Conservation (phyloP, 805 yeast genomes). For the Wickerhamomyces strasburgensis region DNA sequence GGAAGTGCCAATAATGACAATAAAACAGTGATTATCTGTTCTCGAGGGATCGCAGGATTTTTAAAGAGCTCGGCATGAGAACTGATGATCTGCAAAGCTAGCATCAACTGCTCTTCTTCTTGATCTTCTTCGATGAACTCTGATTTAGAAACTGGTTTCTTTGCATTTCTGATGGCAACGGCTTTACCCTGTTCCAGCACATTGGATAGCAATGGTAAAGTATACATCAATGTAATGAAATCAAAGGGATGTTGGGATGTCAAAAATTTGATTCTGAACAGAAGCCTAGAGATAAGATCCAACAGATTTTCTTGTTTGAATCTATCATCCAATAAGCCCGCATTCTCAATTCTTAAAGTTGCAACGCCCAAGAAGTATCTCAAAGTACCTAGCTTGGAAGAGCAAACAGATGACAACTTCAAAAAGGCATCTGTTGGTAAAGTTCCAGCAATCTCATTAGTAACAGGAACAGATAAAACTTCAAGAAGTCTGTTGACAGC, state of each 20-base stretch:
- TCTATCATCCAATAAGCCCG: constrained; percentile 40
- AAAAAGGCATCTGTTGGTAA: constrained; percentile 48
- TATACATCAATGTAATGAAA: constrained; percentile 60
- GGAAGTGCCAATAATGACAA: constrained; percentile 67
- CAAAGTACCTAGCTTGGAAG: constrained; percentile 46
- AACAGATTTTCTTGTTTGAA: constrained; percentile 47
- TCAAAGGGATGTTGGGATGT: constrained; percentile 72
- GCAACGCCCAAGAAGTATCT: constrained; percentile 63
- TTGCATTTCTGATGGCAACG: constrained; percentile 47
- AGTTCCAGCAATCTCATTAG: constrained; percentile 36
- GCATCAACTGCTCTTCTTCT: constrained; percentile 80
- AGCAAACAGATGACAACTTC: constrained; percentile 45
- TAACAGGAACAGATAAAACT: constrained; percentile 34
- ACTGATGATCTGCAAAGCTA: constrained; percentile 71
- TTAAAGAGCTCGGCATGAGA: constrained; percentile 66
- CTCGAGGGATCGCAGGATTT: constrained; percentile 64
- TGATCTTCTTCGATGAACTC: constrained; percentile 78
- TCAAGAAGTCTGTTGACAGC: constrained; percentile 49
- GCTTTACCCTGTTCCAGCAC: constrained; percentile 64
- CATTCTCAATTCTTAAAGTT: constrained; percentile 51
- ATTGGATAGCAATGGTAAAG: constrained; percentile 67
- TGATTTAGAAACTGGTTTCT: constrained; percentile 47
- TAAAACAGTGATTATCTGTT: constrained; percentile 54
- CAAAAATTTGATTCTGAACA: constrained; percentile 71
- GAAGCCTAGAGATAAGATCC: constrained; percentile 55